Conservation (phyloP, 2,329 filamentous ascomycete species). For the Talaromyces amestolkiae region DNA sequence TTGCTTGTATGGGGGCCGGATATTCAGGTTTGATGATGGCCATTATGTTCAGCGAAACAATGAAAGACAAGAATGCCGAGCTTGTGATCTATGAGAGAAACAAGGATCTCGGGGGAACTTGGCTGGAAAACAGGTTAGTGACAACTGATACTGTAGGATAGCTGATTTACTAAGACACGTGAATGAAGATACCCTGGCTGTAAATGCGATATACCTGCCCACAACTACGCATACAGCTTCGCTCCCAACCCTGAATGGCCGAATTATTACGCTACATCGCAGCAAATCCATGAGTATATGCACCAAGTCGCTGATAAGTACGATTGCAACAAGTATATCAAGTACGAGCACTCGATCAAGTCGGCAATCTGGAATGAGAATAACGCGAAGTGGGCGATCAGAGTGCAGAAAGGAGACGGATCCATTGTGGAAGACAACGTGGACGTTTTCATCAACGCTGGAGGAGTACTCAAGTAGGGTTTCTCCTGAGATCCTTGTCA, state of each 20-base stretch:
- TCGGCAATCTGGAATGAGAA: not conserved
- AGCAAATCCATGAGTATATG: not conserved
- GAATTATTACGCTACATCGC: slow-evolving; percentile 25
- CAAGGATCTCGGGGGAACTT: slow-evolving; percentile 19
- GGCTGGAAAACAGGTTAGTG: slow-evolving; percentile 16
- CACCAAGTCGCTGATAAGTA: not conserved
- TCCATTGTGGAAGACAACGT: not conserved
- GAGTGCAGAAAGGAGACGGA: not conserved
- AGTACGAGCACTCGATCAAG: not conserved
- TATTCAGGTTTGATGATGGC: slow-evolving; percentile 25
- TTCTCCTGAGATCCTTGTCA: not conserved
- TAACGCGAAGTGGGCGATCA: not conserved
- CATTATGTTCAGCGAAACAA: slow-evolving; percentile 15
- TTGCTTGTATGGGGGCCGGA: slow-evolving; percentile 24
- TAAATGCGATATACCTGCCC: slow-evolving; percentile 13
- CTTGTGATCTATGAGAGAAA: slow-evolving; percentile 19
- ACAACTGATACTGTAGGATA: not conserved
- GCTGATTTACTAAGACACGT: not conserved
- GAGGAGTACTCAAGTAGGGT: not conserved
- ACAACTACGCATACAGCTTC: slow-evolving; percentile 15
- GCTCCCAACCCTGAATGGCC: slow-evolving; percentile 20
- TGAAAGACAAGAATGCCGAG: slow-evolving; percentile 15
- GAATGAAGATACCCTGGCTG: slow-evolving; percentile 10
- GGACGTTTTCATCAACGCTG: not conserved
- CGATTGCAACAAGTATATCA: not conserved